Percentiles rank a stretch among this genome's conserved stretches.
phyloP scores from a whole-genome alignment of 169 alveolate genomes.

The Pseudocohnilembus persalinus region DNA sequence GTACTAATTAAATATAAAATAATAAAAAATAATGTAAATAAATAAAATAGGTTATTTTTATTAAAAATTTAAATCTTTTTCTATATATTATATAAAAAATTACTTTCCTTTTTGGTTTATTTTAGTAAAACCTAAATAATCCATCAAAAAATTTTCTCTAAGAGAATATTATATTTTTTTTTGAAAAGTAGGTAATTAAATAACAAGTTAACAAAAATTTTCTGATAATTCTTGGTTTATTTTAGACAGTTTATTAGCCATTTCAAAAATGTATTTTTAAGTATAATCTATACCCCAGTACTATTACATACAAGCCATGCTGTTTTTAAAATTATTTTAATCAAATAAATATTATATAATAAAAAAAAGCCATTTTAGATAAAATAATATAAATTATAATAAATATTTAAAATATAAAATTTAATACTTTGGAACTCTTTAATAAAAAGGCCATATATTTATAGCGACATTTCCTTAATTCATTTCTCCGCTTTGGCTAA shows the following conservation, averaged over 20 bases:
- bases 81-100: too few species aligned
- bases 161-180: constrained; percentile 59
- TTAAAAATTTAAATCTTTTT: too few species aligned
- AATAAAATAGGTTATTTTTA: too few species aligned
- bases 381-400: constrained; percentile 15
- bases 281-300: constrained; percentile 58
- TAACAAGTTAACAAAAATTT: constrained; percentile 45
- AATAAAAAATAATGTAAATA: too few species aligned
- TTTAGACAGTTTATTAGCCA: constrained; percentile 9
- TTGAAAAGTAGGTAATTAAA: constrained; percentile 53
- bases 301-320: constrained; percentile 65
- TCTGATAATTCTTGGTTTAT: constrained; percentile 14
- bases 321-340: constrained; percentile 4
- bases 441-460: constrained; percentile 80
- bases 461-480: constrained; percentile 59
- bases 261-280: neutral
- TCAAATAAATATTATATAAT: neutral
- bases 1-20: too few species aligned
- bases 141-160: constrained; percentile 59
- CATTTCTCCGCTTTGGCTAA: constrained; percentile 60
- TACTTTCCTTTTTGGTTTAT: too few species aligned
- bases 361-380: neutral
- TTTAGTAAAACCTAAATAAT: constrained; percentile 44
- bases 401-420: too few species aligned
- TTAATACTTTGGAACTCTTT: constrained; percentile 40